Evolutionary conservation across 768 basidiomycete genomes (phyloP), one percentile per base, ranked within the genome.

Genomic region (Fistulinella prunicolor): DNA sequence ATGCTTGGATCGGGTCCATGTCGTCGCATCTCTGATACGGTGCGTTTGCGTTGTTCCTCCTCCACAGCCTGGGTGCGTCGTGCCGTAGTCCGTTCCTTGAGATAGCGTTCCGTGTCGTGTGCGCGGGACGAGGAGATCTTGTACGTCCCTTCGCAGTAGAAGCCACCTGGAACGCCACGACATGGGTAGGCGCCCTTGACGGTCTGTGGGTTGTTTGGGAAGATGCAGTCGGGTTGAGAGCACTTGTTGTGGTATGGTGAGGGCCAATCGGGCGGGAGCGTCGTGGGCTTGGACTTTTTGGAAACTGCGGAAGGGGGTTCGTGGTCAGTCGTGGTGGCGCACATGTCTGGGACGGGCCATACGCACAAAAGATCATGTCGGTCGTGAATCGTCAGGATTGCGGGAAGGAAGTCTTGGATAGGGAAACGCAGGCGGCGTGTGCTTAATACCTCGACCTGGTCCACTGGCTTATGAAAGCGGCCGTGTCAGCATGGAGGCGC

Each of bases 241-340:
- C 70, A 71, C 45, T 67, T 71, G 56, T 69, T 66, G 42, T 71
- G 70, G 45, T 57, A 69, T 9, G 58, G 58, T 9, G 70, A 70
- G 17, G 70, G 70, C 70, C 70, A 71, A 32, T 58, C 59, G 3
- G 63, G 47, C 1, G 68, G 69, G 5, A 65, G 56, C 2, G 59
- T 50, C 22, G 56, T 49, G 13, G 51, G 29, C 30, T 70, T 70
- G 34, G 63, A 57, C 22, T 62, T 69, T 53, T 41, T 62, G 38
- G 52, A 63, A 42, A 70, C 67, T 70, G 30, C 16, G 42, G 26
- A 21, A 19, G n/a, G 23, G 6, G 26, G 6, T 4, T 10, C 7
- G 6, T 2, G 20, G 22, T 44, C 13, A 52, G 50, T 35, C 22
- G 17, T 19, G n/a, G n/a, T n/a, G n/a, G n/a, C n/a, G n/a, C n/a